These are phyloP conservation scores for Azolla pinnata DNA, from an alignment of 75 land plant species.

Conservation along the genomic window DNA sequence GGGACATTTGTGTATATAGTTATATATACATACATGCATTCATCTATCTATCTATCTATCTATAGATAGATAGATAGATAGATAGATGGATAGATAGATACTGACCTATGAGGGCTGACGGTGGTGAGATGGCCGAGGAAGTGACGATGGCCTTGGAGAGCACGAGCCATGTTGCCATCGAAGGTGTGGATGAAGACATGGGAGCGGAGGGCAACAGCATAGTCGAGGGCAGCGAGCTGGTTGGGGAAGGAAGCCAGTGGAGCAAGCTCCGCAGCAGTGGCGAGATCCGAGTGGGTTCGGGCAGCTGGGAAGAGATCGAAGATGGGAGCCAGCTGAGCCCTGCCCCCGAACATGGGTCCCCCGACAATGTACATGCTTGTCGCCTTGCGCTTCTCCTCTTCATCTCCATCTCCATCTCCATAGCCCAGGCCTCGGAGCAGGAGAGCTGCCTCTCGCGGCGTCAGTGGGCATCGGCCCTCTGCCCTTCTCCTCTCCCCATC, in stretches of 20 bases:
- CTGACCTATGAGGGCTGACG: conserved; percentile 77
- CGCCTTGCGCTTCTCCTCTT: not conserved
- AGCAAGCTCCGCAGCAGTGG: conserved; percentile 53
- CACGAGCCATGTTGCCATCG: conserved; percentile 97
- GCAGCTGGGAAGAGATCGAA: conserved; percentile 54
- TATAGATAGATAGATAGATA: not conserved
- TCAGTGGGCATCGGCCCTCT: conserved; percentile 76
- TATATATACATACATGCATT: no score
- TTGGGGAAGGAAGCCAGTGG: conserved; percentile 49
- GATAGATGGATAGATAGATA: not conserved
- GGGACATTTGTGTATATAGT: no score
- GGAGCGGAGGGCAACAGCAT: conserved; percentile 66
- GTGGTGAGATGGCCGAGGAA: conserved; percentile 78
- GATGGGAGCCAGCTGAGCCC: conserved; percentile 49
- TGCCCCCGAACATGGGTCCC: conserved; percentile 65
- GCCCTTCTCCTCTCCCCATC: conserved; percentile 40
- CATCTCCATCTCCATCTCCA: not conserved
- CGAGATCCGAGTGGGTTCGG: conserved; percentile 51
- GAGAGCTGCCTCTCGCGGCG: conserved; percentile 78
- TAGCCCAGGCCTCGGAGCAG: conserved; percentile 19
- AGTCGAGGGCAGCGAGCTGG: conserved; percentile 81
- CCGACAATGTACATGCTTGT: conserved; percentile 86
- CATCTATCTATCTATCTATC: no score
- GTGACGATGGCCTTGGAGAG: conserved; percentile 78
- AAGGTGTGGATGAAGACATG: conserved; percentile 89